phyloP scores from a whole-genome alignment of 192 early-diverging fungal species.

The Linnemannia schmuckeri region DNA sequence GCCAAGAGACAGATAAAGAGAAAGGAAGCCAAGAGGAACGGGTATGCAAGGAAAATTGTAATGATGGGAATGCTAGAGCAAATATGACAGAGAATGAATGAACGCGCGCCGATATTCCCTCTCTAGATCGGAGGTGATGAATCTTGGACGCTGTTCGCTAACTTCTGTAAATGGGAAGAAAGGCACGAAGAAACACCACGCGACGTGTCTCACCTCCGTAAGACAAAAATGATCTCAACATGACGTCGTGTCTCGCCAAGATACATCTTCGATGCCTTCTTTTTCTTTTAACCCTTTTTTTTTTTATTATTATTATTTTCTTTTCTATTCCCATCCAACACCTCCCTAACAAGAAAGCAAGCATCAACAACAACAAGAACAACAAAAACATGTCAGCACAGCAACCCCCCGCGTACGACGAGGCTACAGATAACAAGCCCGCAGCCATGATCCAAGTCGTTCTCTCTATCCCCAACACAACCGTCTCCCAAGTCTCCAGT shows the following conservation, averaged over 20 bases:
- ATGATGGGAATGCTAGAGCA: too few relatives aligned
- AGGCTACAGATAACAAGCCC: not conserved
- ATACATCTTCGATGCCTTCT: not conserved
- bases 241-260: not conserved
- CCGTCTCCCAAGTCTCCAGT: constrained; percentile 18
- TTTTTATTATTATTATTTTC: not conserved
- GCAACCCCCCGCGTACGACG: not conserved
- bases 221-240: not conserved
- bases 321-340: not conserved
- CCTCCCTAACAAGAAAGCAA: not conserved
- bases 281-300: not conserved
- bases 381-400: not conserved
- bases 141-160: too few relatives aligned
- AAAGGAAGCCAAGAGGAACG: too few relatives aligned
- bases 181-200: not conserved
- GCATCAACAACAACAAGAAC: not conserved
- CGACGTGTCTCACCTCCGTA: not conserved
- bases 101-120: too few relatives aligned
- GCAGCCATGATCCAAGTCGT: constrained; percentile 27
- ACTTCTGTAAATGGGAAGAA: too few relatives aligned
- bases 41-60: too few relatives aligned
- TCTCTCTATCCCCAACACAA: constrained; percentile 36
- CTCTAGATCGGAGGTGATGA: too few relatives aligned
- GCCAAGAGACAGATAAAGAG: too few relatives aligned
- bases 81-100: too few relatives aligned